phyloP scores from a whole-genome alignment of 2,329 filamentous ascomycete species.

The Ophiostoma piceae region DNA sequence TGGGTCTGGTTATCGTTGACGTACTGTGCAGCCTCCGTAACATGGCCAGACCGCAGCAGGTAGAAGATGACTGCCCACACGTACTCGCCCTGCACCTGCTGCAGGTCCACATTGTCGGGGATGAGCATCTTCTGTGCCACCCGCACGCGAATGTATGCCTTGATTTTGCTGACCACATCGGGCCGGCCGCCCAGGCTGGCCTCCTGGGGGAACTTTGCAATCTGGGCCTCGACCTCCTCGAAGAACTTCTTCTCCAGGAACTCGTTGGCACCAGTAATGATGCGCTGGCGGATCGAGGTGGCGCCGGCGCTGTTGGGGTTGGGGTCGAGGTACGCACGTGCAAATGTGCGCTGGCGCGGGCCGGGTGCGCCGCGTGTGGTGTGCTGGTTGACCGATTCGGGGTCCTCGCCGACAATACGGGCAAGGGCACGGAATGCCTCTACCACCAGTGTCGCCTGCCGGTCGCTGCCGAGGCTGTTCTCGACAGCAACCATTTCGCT shows the following conservation, averaged over 20 bases:
- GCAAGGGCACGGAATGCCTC: slow-evolving; percentile 80
- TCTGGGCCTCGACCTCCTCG: slow-evolving; percentile 66
- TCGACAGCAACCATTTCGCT: slow-evolving; percentile 72
- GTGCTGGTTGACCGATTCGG: slow-evolving; percentile 40
- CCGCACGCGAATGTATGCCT: slow-evolving; percentile 82
- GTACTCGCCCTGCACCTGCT: slow-evolving; percentile 74
- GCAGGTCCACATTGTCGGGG: slow-evolving; percentile 72
- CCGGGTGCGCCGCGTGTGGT: slow-evolving; percentile 52
- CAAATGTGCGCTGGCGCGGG: slow-evolving; percentile 70
- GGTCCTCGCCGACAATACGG: slow-evolving; percentile 69
- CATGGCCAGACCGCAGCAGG: slow-evolving; percentile 76
- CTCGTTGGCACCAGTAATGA: slow-evolving; percentile 70
- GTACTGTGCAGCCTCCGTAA: slow-evolving; percentile 79
- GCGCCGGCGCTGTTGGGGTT: slow-evolving; percentile 58
- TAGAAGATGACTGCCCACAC: slow-evolving; percentile 95
- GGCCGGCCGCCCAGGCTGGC: slow-evolving; percentile 86
- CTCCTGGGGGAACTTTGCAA: slow-evolving; percentile 79
- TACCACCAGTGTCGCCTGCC: slow-evolving; percentile 67
- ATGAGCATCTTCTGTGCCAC: slow-evolving; percentile 76
- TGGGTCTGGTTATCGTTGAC: slow-evolving; percentile 72
- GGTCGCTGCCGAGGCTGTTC: slow-evolving; percentile 43
- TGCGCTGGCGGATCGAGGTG: slow-evolving; percentile 67
- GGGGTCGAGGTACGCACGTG: slow-evolving; percentile 70
- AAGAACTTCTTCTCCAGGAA: slow-evolving; percentile 81
- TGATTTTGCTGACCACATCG: slow-evolving; percentile 82